phyloP scores from a whole-genome alignment of 1,284 basidiomycete species.

The Rhodotorula mucilaginosa region DNA sequence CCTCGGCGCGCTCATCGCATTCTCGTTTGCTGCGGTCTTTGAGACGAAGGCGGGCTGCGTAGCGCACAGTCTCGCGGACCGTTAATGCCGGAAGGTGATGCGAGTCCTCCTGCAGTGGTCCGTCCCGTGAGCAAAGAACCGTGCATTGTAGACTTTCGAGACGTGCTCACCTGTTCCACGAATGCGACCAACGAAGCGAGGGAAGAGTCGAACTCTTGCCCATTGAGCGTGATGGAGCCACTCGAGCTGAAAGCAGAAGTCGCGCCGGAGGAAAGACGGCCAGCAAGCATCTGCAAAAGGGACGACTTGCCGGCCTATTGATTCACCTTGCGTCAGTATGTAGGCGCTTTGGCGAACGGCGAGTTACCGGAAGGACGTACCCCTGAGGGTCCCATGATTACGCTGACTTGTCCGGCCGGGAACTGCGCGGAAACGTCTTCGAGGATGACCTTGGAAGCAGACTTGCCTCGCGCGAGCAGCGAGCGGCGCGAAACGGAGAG shows the following conservation, averaged over 20 bases:
- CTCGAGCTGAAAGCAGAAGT: constrained; percentile 47
- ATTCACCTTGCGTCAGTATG: constrained; percentile 22
- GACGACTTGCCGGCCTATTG: constrained; percentile 54
- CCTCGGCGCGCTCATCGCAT: constrained; percentile 55
- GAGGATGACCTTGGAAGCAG: constrained; percentile 50
- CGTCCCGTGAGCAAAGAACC: background rate
- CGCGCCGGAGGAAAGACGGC: constrained; percentile 49
- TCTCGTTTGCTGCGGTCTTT: constrained; percentile 51
- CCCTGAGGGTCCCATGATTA: constrained; percentile 50
- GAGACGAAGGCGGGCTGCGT: constrained; percentile 56
- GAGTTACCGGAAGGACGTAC: constrained; percentile 2
- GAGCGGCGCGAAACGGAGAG: constrained; percentile 34
- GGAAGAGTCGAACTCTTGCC: constrained; percentile 42
- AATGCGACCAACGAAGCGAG: constrained; percentile 53
- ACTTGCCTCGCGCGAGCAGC: background rate
- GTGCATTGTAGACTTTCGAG: too few species aligned
- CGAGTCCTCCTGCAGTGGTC: constrained; percentile 50
- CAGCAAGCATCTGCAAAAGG: constrained; percentile 54
- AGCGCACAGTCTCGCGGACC: constrained; percentile 54
- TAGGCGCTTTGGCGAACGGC: too few species aligned
- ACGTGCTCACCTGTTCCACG: constrained; percentile 51
- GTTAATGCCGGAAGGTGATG: constrained; percentile 55
- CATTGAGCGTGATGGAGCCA: constrained; percentile 51
- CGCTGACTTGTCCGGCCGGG: constrained; percentile 54
- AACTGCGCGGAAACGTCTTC: constrained; percentile 52